These are phyloP conservation scores for Scleroderma bovista DNA, from an alignment of 768 basidiomycete species.

Conservation along the genomic window DNA sequence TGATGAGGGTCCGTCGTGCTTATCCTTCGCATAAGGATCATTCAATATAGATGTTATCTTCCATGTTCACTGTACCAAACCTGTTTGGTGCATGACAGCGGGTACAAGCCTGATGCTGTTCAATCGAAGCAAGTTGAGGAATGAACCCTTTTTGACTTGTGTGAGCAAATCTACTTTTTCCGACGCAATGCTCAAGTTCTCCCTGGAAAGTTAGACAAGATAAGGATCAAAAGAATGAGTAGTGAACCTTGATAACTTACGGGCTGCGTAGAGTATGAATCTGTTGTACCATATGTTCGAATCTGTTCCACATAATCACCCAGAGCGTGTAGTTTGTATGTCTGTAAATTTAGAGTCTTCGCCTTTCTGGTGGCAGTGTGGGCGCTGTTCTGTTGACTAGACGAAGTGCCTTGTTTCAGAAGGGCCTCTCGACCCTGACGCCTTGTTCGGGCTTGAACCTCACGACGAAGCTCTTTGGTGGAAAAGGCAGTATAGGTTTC, in stretches of 20 bases:
- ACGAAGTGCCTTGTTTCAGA: background rate
- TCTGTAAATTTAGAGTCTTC: slow-evolving; percentile 12
- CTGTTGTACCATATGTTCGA: too few relatives aligned
- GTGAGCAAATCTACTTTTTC: background rate
- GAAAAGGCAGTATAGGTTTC: slow-evolving; percentile 17
- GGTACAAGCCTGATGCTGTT: slow-evolving; percentile 1
- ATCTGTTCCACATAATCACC: too few relatives aligned
- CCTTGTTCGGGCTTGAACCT: slow-evolving; percentile 19
- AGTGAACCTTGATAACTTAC: slow-evolving; percentile 13
- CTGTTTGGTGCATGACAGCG: too few relatives aligned
- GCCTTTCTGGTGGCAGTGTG: background rate
- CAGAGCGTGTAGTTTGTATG: slow-evolving; percentile 32
- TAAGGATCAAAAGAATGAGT: background rate
- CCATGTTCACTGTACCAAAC: too few relatives aligned
- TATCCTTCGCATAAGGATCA: too few relatives aligned
- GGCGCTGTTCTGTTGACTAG: background rate
- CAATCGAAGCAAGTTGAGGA: slow-evolving; percentile 3
- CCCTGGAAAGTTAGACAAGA: slow-evolving; percentile 2
- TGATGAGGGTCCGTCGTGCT: too few relatives aligned
- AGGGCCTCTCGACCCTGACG: background rate
- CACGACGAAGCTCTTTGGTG: slow-evolving; percentile 26
- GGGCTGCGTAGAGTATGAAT: slow-evolving; percentile 20
- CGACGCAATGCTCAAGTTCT: slow-evolving; percentile 9
- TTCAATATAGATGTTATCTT: too few relatives aligned
- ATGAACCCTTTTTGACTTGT: slow-evolving; percentile 1